Base-by-base conservation (phyloP, 768 basidiomycete species). In the Serendipita indica region DNA sequence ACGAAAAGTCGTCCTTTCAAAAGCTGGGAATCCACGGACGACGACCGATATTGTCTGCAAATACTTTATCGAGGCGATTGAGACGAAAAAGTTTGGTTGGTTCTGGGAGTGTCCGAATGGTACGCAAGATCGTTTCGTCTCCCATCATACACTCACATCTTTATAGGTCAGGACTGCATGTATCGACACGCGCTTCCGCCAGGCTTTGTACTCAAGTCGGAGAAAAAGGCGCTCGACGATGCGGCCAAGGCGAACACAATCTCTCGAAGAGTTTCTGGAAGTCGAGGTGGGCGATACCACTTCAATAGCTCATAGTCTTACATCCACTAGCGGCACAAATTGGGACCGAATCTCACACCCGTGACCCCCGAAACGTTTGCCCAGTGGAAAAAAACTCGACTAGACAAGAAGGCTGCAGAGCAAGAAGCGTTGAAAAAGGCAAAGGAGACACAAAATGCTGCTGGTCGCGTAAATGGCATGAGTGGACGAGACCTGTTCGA, bases 11-110 rank as follows among this genome's bases (percentile, higher is more conserved):
- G 89, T 98, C 1, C 64, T 82, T 16, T 86, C 84, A 7, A 93
- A 91, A 70, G 77, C 81, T 62, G 93, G 93, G 27, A 96, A 93
- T 71, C 90, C 89, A 56, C 79, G 83, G 64, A 94, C 89, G 25
- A 86, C 84, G 2, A 98, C 94, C 34, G 94, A 98, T 67, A 96
- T 99, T 67, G 94, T 99, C 3, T 99, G 96, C 82, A 98, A 94
- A 71, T 82, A 73, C 73, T 99, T 99, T 68, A 87, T 99, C 65
- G 83, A 94, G 67, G 94, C 96, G 45, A 94, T 99, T 68, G 96
- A 99, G 69, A 74, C 77, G 2, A 81, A 88, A 68, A 92, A 90
- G 66, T 90, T 87, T 65, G 89, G 90, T 27, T 93, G 91, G 91
- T 94, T 94, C 75, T 94, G 90, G 90, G 84, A 88, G 70, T 89